Base-by-base conservation (phyloP, 805 yeast species). In the Kodamaea fukazawae region DNA sequence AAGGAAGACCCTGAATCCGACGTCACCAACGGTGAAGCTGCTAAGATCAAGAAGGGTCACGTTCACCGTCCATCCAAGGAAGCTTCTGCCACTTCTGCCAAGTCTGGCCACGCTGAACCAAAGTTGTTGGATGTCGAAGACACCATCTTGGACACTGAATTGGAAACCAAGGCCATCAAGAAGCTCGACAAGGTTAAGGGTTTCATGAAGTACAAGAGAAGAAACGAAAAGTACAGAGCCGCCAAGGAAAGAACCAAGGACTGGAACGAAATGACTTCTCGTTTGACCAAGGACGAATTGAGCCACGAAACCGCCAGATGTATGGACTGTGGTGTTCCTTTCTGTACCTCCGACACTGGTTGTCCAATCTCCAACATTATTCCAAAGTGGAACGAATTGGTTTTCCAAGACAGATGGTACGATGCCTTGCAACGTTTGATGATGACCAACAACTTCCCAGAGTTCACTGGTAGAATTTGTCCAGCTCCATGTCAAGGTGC, bases 401-500 rank as follows among this genome's bases (percentile, higher is more conserved):
- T 91, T 13, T 91, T 89, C 79, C 79, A 89, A 64, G 91, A 88
- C 65, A 81, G 91, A 60, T 91, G 98, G 98, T 80, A 73, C 57
- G 90, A 88, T 54, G 99, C 99, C 13, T 74, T 89, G 55, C 91
- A 89, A 61, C 78, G 96, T 53, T 75, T 91, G 61, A 68, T 86
- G 60, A 91, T 89, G 90, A 93, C 99, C 45, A 91, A 91, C 72
- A 91, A 93, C 70, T 91, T 93, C 85, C 98, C 98, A 15, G 98
- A 93, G 69, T 91, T 93, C 58, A 91, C 98, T 44, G 96, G 97
- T 45, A 81, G 97, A 68, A 91, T 91, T 48, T 91, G 99, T 70
- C 99, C 99, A 15, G 98, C 98, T 45, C 99, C 99, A 48, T 91
- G 99, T 72, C 95, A 90, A 65, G 97, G 97, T 54, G 96, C 98